Evolutionary conservation across 176 grass and related monocot species (phyloP).

Genomic region (Oryza coarctata): DNA sequence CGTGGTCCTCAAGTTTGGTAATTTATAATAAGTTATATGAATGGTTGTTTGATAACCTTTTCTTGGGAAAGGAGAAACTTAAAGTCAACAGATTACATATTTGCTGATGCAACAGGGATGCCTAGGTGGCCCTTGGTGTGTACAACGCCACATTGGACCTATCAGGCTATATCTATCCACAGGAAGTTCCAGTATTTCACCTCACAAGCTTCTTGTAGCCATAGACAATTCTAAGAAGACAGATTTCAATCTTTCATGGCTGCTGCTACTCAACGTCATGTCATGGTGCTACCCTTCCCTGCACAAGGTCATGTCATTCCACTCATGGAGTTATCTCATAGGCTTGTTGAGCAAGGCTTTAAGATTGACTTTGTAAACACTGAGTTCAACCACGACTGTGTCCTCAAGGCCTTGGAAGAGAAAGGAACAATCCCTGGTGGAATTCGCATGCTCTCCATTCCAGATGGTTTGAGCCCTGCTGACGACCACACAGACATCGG

Average conservation of each 20-base stretch:
- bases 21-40: neutral
- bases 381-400: constrained; percentile 53
- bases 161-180: constrained; percentile 1
- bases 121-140: constrained; percentile 7
- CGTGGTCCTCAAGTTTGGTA: neutral
- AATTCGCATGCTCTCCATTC: constrained; percentile 55
- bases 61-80: neutral
- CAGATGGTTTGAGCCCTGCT: constrained; percentile 58
- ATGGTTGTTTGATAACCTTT: constrained; percentile 22
- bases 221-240: neutral
- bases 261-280: constrained; percentile 40
- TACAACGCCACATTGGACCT: neutral
- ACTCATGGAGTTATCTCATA: constrained; percentile 59
- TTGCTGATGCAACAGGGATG: constrained; percentile 22
- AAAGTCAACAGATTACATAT: constrained; percentile 10
- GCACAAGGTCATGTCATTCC: constrained; percentile 72
- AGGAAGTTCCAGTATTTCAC: neutral
- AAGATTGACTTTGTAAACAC: constrained; percentile 62
- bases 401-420: constrained; percentile 42
- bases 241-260: constrained; percentile 32
- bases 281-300: constrained; percentile 56
- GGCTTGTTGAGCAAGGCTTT: constrained; percentile 48
- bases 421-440: constrained; percentile 30
- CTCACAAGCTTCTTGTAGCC: neutral
- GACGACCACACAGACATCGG: constrained; percentile 56